phyloP scores from a whole-genome alignment of 163 green algal species.

The Scenedesmus sp. region DNA sequence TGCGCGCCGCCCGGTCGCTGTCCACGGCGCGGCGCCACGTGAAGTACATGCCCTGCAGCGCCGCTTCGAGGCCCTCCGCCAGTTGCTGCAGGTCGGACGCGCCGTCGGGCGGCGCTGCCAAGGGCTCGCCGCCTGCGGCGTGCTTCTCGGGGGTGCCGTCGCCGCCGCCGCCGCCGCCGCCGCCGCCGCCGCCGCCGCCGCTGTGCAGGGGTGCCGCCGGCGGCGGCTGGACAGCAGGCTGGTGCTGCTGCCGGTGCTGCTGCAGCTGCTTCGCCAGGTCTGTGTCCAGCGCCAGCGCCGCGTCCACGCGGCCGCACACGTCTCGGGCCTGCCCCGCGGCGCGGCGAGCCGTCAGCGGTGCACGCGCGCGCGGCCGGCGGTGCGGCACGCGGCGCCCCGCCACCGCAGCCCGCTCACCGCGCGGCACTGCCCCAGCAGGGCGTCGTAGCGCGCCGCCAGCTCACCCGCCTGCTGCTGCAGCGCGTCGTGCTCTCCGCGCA shows the following conservation, averaged over 20 bases:
- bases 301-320: slow-evolving; percentile 22
- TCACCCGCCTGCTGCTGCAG: slow-evolving; percentile 10
- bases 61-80: slow-evolving; percentile 18
- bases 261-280: slow-evolving; percentile 12
- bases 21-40: slow-evolving; percentile 25
- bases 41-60: slow-evolving; percentile 32
- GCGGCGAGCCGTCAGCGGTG: background rate
- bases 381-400: background rate
- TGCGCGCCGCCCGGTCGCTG: background rate
- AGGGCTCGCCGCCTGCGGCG: background rate
- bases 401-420: slow-evolving; percentile 1
- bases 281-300: slow-evolving; percentile 14
- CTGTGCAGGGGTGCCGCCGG: background rate
- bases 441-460: slow-evolving; percentile 9
- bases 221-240: too few species aligned
- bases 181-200: background rate
- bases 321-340: slow-evolving; percentile 12
- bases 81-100: slow-evolving; percentile 33
- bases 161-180: background rate
- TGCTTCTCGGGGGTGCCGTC: background rate
- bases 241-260: slow-evolving; percentile 4
- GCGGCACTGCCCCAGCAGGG: slow-evolving; percentile 16
- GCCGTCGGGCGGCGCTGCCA: background rate
- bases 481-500: background rate
- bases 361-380: background rate